These are phyloP conservation scores for Antitrichia curtipendula DNA, from an alignment of 225 moss, liverwort and hornwort genomes.

Conservation along the genomic window DNA sequence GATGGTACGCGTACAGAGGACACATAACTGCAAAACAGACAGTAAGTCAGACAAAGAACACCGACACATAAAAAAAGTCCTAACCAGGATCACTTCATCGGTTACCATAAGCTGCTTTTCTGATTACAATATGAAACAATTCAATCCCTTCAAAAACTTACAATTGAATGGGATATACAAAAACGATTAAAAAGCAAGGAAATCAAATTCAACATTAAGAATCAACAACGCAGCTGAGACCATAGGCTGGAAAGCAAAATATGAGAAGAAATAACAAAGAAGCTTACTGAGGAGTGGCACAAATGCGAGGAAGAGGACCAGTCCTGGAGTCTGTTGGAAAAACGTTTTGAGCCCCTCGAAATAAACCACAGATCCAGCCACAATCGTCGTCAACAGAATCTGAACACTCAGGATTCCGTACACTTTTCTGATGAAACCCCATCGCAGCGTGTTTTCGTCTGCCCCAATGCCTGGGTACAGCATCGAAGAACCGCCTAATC, in stretches of 20 bases:
- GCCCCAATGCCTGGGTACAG: conserved; percentile 71
- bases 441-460: conserved; percentile 66
- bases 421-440: conserved; percentile 89
- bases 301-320: conserved; percentile 63
- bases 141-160: background rate
- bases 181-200: background rate
- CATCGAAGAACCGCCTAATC: conserved; percentile 25
- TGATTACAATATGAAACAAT: background rate
- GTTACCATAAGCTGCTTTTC: background rate
- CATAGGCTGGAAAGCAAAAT: background rate
- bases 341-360: conserved; percentile 47
- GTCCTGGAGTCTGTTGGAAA: conserved; percentile 42
- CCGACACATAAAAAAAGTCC: background rate
- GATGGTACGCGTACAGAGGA: conserved; percentile 80
- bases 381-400: conserved; percentile 65
- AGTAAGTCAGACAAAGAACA: background rate
- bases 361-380: conserved; percentile 71
- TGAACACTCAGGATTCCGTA: conserved; percentile 87
- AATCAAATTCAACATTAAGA: background rate
- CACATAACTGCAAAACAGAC: conserved; percentile 66
- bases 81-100: background rate
- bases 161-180: background rate
- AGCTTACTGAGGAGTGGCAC: conserved; percentile 75
- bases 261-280: background rate
- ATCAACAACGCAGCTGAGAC: background rate